phyloP scores from a whole-genome alignment of 768 basidiomycete species.

The Tricholoma sp. region DNA sequence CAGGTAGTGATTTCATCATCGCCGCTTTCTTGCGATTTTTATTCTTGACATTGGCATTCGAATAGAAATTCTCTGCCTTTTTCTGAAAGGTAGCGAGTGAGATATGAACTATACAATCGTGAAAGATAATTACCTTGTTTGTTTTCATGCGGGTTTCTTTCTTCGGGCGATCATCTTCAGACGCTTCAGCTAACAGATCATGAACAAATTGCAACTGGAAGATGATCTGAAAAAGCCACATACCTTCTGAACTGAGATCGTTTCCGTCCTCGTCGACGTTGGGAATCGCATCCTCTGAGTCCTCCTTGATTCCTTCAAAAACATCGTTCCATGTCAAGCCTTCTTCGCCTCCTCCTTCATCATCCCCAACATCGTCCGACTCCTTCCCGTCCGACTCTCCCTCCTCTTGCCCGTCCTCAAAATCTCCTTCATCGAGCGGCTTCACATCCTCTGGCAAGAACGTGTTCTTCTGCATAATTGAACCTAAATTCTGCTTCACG shows the following conservation, averaged over 20 bases:
- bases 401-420: constrained; percentile 37
- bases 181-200: constrained; percentile 4
- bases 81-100: constrained; percentile 41
- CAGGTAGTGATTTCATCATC: constrained; percentile 50
- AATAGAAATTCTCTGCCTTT: constrained; percentile 88
- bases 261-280: constrained; percentile 25
- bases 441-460: constrained; percentile 83
- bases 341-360: constrained; percentile 38
- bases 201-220: constrained; percentile 10
- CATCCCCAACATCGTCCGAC: constrained; percentile 36
- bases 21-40: constrained; percentile 67
- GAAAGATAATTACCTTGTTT: constrained; percentile 58
- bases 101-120: background rate
- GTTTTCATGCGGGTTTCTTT: constrained; percentile 89
- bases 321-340: constrained; percentile 85
- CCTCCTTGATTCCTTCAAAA: constrained; percentile 53
- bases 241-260: constrained; percentile 22
- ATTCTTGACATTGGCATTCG: constrained; percentile 80
- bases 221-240: constrained; percentile 10
- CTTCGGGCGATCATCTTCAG: constrained; percentile 14
- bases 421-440: constrained; percentile 51
- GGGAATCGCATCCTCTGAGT: constrained; percentile 9
- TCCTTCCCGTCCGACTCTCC: constrained; percentile 32
- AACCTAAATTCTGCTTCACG: constrained; percentile 83
- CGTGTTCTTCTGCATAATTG: constrained; percentile 84